A percentile compares a stretch with the other conserved stretches of the same genome.
Evolutionary conservation across 768 basidiomycete genomes (phyloP).

Genomic region (Ramaria sp.): DNA sequence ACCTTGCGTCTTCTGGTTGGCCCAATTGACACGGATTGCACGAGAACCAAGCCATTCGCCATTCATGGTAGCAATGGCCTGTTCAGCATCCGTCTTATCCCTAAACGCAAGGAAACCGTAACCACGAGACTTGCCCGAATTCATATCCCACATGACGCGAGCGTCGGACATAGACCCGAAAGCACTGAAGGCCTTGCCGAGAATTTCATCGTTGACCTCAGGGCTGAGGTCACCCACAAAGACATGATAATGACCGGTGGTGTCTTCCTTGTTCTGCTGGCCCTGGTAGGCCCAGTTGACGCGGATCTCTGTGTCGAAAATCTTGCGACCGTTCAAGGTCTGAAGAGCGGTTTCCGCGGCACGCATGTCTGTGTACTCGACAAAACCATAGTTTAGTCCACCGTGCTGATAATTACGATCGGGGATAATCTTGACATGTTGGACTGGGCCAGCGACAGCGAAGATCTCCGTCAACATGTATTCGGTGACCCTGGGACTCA

Average conservation of each 20-base stretch:
- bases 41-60: conserved; percentile 98
- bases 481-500: conserved; percentile 95
- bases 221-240: conserved; percentile 99
- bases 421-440: conserved; percentile 99
- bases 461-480: conserved; percentile 99
- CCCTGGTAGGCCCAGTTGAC: conserved; percentile 99
- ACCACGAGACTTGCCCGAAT: conserved; percentile 95
- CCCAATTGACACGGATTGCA: conserved; percentile 99
- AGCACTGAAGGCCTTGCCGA: conserved; percentile 93
- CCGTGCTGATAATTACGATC: conserved; percentile 99
- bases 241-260: conserved; percentile 93
- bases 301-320: conserved; percentile 98
- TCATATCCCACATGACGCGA: conserved; percentile 99
- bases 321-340: conserved; percentile 97
- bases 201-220: conserved; percentile 96
- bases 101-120: conserved; percentile 98
- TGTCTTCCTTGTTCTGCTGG: conserved; percentile 97
- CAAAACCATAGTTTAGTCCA: conserved; percentile 98
- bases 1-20: conserved; percentile 97
- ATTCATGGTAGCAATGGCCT: conserved; percentile 99
- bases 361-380: conserved; percentile 98
- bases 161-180: conserved; percentile 97
- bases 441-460: conserved; percentile 92
- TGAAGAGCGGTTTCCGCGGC: conserved; percentile 98
- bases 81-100: conserved; percentile 98